Evolutionary conservation across 2,329 filamentous ascomycete species (phyloP).

Genomic region (Cercospora brassicicola): DNA sequence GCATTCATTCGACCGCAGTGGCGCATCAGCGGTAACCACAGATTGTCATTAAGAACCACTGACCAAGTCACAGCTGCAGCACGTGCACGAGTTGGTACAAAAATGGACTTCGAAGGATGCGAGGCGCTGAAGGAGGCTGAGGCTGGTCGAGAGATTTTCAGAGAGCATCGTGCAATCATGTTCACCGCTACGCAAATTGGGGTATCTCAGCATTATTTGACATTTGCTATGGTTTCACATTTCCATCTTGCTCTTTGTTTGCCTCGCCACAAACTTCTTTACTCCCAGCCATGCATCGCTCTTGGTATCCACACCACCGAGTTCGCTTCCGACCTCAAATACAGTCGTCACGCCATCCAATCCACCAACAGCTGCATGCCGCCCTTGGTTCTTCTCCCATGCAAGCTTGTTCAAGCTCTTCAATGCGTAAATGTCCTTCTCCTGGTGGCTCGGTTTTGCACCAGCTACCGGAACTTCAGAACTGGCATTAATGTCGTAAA

Average conservation of each 20-base stretch:
- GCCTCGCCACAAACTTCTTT: constrained; percentile 76
- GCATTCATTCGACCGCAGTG: neutral
- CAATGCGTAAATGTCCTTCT: constrained; percentile 43
- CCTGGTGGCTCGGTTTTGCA: constrained; percentile 51
- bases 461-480: constrained; percentile 87
- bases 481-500: constrained; percentile 93
- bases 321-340: constrained; percentile 81
- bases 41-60: neutral
- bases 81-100: neutral
- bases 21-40: neutral
- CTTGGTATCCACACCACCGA: constrained; percentile 78
- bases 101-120: neutral
- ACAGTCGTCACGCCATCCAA: constrained; percentile 88
- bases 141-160: neutral
- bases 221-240: constrained; percentile 12
- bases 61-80: neutral
- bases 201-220: constrained; percentile 9
- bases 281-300: constrained; percentile 91
- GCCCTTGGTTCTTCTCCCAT: constrained; percentile 89
- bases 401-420: constrained; percentile 91
- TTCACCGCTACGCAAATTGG: neutral
- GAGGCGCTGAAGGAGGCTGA: neutral
- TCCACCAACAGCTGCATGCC: constrained; percentile 82
- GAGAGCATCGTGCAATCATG: neutral
- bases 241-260: constrained; percentile 31